Conservation (phyloP, 148 eudicot genomes). For the Chenopodium quinoa region DNA sequence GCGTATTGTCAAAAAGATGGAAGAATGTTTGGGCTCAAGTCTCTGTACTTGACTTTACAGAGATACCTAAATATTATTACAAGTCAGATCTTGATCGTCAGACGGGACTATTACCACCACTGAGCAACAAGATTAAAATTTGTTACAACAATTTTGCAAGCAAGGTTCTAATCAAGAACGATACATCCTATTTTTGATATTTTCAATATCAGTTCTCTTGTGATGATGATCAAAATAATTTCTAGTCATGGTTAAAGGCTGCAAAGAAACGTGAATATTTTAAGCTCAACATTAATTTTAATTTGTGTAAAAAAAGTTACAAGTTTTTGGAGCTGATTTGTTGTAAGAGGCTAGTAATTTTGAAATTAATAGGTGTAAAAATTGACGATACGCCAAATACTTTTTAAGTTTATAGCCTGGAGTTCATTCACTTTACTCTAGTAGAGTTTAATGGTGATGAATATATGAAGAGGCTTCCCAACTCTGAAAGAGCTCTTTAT, state of each 20-base stretch:
- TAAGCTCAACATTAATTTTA: background rate
- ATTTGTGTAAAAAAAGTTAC: background rate
- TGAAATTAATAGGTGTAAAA: background rate
- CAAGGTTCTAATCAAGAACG: background rate
- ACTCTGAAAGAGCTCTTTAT: background rate
- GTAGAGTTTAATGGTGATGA: background rate
- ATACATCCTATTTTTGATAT: background rate
- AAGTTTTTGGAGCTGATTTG: too few relatives aligned
- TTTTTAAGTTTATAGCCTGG: background rate
- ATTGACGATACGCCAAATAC: too few relatives aligned
- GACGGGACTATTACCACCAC: too few relatives aligned
- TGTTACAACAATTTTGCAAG: background rate
- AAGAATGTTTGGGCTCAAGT: background rate
- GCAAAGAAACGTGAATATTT: background rate
- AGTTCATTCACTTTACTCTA: background rate
- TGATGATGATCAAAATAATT: too few relatives aligned
- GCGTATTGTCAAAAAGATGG: background rate
- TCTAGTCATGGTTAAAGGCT: background rate
- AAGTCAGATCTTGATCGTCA: too few relatives aligned
- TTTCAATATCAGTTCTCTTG: background rate
- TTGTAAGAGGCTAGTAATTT: background rate
- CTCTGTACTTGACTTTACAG: background rate
- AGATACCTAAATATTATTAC: background rate
- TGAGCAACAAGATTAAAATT: too few relatives aligned
- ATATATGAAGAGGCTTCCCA: too few relatives aligned